Percentiles rank a stretch among this genome's conserved stretches.
Conservation (phyloP, 495 filamentous ascomycete genomes). For the Glonium stellatum region DNA sequence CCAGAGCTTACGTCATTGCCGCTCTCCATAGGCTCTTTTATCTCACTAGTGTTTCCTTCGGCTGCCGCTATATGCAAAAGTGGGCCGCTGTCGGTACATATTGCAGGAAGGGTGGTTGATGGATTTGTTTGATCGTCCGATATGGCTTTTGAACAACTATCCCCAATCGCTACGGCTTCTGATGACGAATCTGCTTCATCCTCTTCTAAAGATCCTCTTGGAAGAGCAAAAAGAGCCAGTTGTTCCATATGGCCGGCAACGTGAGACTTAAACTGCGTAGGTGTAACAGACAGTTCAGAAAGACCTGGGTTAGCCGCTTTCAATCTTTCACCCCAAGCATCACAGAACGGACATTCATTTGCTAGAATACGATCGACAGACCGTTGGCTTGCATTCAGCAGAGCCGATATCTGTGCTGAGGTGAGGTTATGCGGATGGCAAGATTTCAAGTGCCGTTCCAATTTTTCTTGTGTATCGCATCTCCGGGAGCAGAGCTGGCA, state of each 20-base stretch:
- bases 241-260: slow-evolving; percentile 18
- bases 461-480: background rate
- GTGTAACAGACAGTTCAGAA: slow-evolving; percentile 9
- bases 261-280: slow-evolving; percentile 11
- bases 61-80: background rate
- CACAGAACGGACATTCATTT: slow-evolving; percentile 12
- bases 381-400: background rate
- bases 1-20: background rate
- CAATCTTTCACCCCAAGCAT: slow-evolving; percentile 3
- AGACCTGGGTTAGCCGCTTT: background rate
- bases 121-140: background rate
- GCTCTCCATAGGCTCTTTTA: background rate
- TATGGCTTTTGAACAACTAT: background rate
- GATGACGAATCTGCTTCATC: background rate
- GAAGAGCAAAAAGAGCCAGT: slow-evolving; percentile 19
- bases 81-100: background rate
- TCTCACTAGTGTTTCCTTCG: background rate
- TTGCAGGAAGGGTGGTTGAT: background rate
- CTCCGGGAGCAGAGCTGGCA: slow-evolving; percentile 5
- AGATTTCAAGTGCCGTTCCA: background rate
- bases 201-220: slow-evolving; percentile 6
- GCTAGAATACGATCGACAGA: slow-evolving; percentile 4
- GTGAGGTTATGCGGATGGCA: background rate
- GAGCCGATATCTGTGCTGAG: background rate
- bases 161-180: background rate